Base-by-base conservation (phyloP, 306 rosid genomes). In the Geum urbanum region DNA sequence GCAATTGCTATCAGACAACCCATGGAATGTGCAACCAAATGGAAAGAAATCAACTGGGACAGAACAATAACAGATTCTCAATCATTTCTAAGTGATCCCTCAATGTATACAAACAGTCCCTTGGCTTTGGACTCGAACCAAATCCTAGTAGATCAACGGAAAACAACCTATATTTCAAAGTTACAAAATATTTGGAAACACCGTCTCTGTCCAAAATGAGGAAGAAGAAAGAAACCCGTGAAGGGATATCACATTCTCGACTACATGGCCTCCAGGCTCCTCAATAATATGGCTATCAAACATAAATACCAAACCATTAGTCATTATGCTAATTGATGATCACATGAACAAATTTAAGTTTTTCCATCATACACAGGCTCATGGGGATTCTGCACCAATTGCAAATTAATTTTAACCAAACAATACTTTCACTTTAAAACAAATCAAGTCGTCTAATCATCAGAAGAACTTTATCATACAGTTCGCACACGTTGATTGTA, bases 11-110 rank as follows among this genome's bases (percentile, higher is more conserved):
- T 79, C 47, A 85, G 37, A 74, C 98, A 88, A 18, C 96, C 96
- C 96, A 92, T 92, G 22, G 98, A 92, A 69, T 92, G 98, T 37
- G 95, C 95, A 70, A 89, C 98, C 82, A 92, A 75, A 76, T 92
- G 98, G 76, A 92, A 90, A 48, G 82, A 82, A 62, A 66, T 68
- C 80, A 92, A 78, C 56, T 75, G 67, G 74, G 79, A 80, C 22
- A 84, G 87, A 60, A 51, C 15, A 47, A 85, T 22, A 62, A 90
- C 92, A 40, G 92, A 86, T 72, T 87, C 77, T 92, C 92, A 70
- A 92, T 83, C 92, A 82, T 88, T 81, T 86, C 90, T 16, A 86
- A 63, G 71, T 91, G 96, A 73, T 91, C 89, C 79, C 85, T 88
- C 82, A 86, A 59, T 4, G 91, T 89, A 74, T 92, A 92, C 46